A percentile compares a stretch with the other conserved stretches of the same genome.
Evolutionary conservation across 1,284 basidiomycete species (phyloP).

Genomic region (Chalciporus sp.): DNA sequence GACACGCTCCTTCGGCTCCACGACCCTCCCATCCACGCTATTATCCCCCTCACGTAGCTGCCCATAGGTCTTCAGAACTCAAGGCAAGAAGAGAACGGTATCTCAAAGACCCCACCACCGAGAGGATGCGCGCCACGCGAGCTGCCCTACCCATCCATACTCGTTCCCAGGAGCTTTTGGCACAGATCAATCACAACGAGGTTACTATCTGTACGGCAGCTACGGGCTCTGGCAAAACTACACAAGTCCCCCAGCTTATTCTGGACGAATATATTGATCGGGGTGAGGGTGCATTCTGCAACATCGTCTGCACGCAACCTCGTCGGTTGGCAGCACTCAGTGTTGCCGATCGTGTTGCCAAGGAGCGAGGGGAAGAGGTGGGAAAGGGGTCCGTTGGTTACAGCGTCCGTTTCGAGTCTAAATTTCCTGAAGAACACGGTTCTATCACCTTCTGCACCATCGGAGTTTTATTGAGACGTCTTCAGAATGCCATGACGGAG

Average conservation of each 20-base stretch:
- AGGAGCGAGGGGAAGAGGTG: constrained; percentile 80
- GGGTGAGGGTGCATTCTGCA: constrained; percentile 84
- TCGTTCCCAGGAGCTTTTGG: constrained; percentile 65
- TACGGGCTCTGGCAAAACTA: constrained; percentile 96
- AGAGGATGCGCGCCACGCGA: constrained; percentile 71
- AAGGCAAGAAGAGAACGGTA: constrained; percentile 61
- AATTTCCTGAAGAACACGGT: constrained; percentile 81
- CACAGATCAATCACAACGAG: constrained; percentile 77
- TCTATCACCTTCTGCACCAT: constrained; percentile 94
- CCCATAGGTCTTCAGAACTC: constrained; percentile 66
- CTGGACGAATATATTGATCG: constrained; percentile 84
- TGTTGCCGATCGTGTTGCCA: constrained; percentile 90
- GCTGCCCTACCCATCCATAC: constrained; percentile 75
- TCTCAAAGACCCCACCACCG: constrained; percentile 61
- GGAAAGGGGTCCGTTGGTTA: constrained; percentile 83
- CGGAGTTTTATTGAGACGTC: constrained; percentile 86
- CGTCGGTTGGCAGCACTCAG: constrained; percentile 91
- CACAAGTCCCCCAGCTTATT: constrained; percentile 92
- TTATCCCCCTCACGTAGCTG: constrained; percentile 16
- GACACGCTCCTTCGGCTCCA: not conserved
- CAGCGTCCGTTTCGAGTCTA: constrained; percentile 90
- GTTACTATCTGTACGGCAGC: constrained; percentile 95
- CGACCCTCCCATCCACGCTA: constrained; percentile 18
- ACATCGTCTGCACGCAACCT: constrained; percentile 94
- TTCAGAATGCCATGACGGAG: constrained; percentile 77